Evolutionary conservation across 805 yeast species (phyloP).

Genomic region (Jamesozyma piceae): DNA sequence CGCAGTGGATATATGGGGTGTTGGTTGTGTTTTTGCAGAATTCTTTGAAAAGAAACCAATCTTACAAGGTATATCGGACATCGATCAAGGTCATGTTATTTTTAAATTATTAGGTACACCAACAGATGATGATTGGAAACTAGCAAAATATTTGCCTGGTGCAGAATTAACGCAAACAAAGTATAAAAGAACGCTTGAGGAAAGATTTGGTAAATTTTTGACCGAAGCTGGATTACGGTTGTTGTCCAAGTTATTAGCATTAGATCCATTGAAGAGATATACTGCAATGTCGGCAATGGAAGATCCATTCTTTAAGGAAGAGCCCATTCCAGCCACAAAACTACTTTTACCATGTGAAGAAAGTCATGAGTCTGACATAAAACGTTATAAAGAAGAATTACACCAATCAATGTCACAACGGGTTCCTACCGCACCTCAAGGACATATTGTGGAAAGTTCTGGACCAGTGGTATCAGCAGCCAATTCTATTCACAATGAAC

Average conservation of each 20-base stretch:
- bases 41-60: constrained; percentile 75
- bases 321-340: constrained; percentile 56
- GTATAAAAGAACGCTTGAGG: constrained; percentile 36
- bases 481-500: background rate
- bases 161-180: constrained; percentile 31
- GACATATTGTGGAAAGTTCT: constrained; percentile 19
- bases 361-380: constrained; percentile 80
- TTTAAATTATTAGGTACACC: constrained; percentile 83
- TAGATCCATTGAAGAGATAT: constrained; percentile 64
- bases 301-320: constrained; percentile 57
- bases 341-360: constrained; percentile 66
- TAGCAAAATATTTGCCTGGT: constrained; percentile 47
- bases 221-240: constrained; percentile 41
- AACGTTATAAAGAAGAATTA: constrained; percentile 41
- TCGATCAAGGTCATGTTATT: constrained; percentile 77
- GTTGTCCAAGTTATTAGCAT: constrained; percentile 48
- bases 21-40: constrained; percentile 93
- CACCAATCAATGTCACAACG: constrained; percentile 27
- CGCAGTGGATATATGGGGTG: constrained; percentile 96
- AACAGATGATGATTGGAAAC: constrained; percentile 48
- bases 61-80: constrained; percentile 73
- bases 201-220: constrained; percentile 38
- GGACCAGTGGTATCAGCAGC: background rate
- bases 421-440: constrained; percentile 29
- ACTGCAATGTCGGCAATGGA: constrained; percentile 73